A percentile compares a stretch with the other conserved stretches of the same genome.
phyloP scores from a whole-genome alignment of 1,284 basidiomycete species.

The Ceratobasidium papillatum region DNA sequence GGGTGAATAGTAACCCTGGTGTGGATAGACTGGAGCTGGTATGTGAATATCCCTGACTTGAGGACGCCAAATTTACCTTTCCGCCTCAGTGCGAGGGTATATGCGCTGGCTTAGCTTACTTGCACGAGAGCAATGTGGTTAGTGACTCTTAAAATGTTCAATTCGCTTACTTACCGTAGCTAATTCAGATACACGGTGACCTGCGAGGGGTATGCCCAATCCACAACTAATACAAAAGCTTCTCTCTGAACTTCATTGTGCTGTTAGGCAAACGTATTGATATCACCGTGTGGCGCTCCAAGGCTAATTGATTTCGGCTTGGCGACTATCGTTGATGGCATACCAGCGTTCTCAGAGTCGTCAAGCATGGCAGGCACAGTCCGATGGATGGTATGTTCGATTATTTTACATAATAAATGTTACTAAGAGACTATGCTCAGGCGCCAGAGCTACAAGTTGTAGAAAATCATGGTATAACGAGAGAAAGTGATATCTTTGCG shows the following conservation, averaged over 20 bases:
- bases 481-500: slow-evolving; percentile 14
- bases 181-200: slow-evolving; percentile 9
- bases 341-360: slow-evolving; percentile 15
- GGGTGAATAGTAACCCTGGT: slow-evolving; percentile 7
- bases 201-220: slow-evolving; percentile 19
- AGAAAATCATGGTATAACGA: not conserved
- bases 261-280: slow-evolving; percentile 21
- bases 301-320: slow-evolving; percentile 33
- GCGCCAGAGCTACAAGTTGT: slow-evolving; percentile 23
- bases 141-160: not conserved
- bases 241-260: not conserved
- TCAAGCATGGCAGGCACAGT: slow-evolving; percentile 14
- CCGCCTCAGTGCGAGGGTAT: slow-evolving; percentile 19
- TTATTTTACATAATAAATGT: not conserved
- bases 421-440: not conserved
- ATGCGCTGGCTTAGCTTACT: slow-evolving; percentile 22
- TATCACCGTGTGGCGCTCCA: slow-evolving; percentile 1
- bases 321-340: not conserved
- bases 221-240: not conserved
- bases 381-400: slow-evolving; percentile 17
- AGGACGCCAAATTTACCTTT: not conserved
- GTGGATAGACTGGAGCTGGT: slow-evolving; percentile 22
- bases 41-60: not conserved
- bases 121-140: slow-evolving; percentile 6
- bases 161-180: not conserved